Evolutionary conservation across 176 grass and related monocot species (phyloP).

Genomic region (Avena sativa): DNA sequence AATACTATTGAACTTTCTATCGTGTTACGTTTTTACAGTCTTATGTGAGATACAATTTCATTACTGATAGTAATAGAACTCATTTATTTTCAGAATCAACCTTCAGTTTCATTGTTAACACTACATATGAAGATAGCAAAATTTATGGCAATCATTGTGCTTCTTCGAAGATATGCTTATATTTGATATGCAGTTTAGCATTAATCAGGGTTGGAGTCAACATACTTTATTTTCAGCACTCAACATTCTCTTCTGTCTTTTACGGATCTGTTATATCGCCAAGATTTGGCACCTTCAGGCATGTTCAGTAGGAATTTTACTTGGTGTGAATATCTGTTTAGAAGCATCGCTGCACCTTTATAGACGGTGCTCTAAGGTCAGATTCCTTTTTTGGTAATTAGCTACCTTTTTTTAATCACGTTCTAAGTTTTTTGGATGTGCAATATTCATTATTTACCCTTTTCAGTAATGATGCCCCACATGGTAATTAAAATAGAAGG

Average conservation of each 20-base stretch:
- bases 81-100: not conserved
- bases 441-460: not conserved
- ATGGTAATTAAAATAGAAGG: not conserved
- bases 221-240: conserved; percentile 3
- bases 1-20: conserved; percentile 2
- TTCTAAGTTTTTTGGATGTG: not conserved
- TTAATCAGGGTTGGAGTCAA: not conserved
- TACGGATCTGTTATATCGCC: too few species aligned
- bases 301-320: not conserved
- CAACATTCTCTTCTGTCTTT: not conserved
- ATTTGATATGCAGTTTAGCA: not conserved
- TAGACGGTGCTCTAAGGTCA: not conserved
- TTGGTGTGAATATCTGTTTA: not conserved
- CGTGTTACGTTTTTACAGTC: not conserved
- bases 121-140: not conserved
- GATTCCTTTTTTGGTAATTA: not conserved
- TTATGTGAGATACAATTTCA: not conserved
- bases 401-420: not conserved
- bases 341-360: conserved; percentile 1
- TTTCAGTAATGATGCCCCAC: not conserved
- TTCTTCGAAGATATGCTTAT: not conserved
- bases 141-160: not conserved
- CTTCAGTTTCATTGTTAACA: conserved; percentile 3
- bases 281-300: not conserved
- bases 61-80: conserved; percentile 10